Base-by-base conservation (phyloP, 1,139 yeast genomes). In the Candida frijolesensis region DNA sequence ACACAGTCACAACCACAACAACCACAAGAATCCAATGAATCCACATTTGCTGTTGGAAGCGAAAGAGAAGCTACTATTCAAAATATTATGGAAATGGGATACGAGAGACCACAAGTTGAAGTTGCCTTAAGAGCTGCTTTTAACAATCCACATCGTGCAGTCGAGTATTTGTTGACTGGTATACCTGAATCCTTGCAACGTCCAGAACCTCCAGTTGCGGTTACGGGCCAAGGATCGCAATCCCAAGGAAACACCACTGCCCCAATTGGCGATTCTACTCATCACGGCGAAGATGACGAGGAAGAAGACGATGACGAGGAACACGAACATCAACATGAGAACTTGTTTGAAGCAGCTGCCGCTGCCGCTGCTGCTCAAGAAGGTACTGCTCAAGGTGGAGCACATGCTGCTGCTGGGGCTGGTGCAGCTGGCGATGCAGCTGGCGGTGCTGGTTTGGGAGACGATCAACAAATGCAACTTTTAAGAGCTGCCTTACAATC, bases 131-230 rank as follows among this genome's bases (percentile, higher is more conserved):
- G 96, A 62, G 97, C 97, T 15, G 98, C 99, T 0, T 94, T 85
- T 72, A 94, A 94, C 71, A 92, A 94, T 70, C 99, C 99, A 25
- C 98, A 94, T 65, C 85, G 99, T 63, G 99, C 99, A 0, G 98
- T 92, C 6, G 99, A 95, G 66, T 92, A 94, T 67, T 78, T 94
- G 52, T 74, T 94, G 60, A 89, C 92, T 42, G 98, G 98, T 4
- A 84, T 94, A 48, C 98, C 98, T 37, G 94, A 87, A 59, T 69
- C 79, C 47, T 71, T 78, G 56, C 78, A 73, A 61, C 64, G 66
- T 14, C 68, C 67, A 38, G 60, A 61, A 48, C 52, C 63, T 44
- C 64, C 62, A 42, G 58, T 62, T 8, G 62, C 68, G 16, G 59
- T 67, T n/a, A 58, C 69, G 15, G 59, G 66, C 12, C 58, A 67